Base-by-base conservation (phyloP, 305 asterid genomes). In the Fraxinus greggii region DNA sequence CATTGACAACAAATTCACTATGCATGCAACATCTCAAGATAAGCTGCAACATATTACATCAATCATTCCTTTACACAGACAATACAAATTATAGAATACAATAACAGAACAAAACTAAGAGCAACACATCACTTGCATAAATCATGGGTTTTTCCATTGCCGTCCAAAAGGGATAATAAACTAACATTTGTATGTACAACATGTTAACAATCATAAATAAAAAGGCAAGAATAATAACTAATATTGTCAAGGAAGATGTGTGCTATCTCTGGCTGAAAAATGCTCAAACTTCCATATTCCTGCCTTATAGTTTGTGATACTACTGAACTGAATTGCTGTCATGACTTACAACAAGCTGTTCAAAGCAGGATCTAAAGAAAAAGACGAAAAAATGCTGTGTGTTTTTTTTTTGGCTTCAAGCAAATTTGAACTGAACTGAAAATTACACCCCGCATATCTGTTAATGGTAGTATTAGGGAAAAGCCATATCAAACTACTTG, bases 1-100 rank as follows among this genome's bases (percentile, higher is more conserved):
- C 87, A 87, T 86, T 90, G 40, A 91, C 88, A 76, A 91, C 87
- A 75, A 87, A 85, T 80, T 93, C 94, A 84, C 88, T 89, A 76
- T 87, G 95, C 89, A 90, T 75, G 91, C 98, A 93, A 82, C 96
- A 92, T 90, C 98, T 89, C 88, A 88, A 84, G 48, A 97, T 85
- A 85, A 97, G 90, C 99, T 97, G 95, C 87, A 87, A 82, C 73
- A 84, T 51, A 80, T 78, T 77, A 86, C 7, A 32, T 36, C 76
- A 56, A 51, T 76, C 70, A 72, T 83, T 75, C 77, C 82, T 83
- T 75, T 35, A 59, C 72, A 36, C 54, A 61, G 65, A 75, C 54
- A 77, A 63, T 75, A 76, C 56, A 54, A 82, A 67, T 4, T 61
- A 79, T 75, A 73, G 48, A 26, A 76, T 19, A 42, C 13, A 54